Evolutionary conservation across 129 eudicot genomes (phyloP).

Genomic region (Arctium lappa): DNA sequence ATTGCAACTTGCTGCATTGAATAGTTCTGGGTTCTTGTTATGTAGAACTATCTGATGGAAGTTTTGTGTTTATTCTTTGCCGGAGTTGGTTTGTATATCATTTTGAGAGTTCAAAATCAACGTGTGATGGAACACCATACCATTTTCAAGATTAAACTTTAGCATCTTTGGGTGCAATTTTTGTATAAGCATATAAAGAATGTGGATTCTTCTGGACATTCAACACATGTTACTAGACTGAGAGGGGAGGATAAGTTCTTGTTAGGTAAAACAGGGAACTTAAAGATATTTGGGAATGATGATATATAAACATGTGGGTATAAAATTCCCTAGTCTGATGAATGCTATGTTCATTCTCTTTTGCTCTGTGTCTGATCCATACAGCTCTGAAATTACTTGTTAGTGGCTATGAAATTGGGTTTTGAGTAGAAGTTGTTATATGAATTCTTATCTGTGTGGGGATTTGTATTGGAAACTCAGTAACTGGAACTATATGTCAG

Average conservation of each 20-base stretch:
- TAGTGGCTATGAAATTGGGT: not conserved
- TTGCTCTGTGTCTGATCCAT: not conserved
- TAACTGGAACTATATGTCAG: constrained; percentile 24
- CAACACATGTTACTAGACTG: too few relatives aligned
- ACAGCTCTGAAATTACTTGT: not conserved
- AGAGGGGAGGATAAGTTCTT: too few relatives aligned
- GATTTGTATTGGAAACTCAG: not conserved
- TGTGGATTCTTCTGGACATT: not conserved
- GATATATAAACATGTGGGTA: too few relatives aligned
- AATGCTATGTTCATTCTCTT: not conserved
- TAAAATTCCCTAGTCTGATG: too few relatives aligned
- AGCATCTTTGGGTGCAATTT: not conserved
- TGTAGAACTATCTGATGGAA: not conserved
- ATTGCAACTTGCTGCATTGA: not conserved
- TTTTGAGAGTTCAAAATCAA: not conserved
- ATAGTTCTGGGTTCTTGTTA: not conserved
- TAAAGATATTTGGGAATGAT: too few relatives aligned
- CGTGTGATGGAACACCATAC: not conserved
- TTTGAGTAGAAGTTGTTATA: not conserved
- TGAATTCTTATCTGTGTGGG: not conserved
- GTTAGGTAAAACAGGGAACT: too few relatives aligned
- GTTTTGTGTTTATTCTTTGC: not conserved
- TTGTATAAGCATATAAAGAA: too few relatives aligned
- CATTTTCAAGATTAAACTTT: not conserved
- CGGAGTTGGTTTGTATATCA: not conserved